phyloP scores from a whole-genome alignment of 106 monocot genomes.

The Dendrobium catenatum region DNA sequence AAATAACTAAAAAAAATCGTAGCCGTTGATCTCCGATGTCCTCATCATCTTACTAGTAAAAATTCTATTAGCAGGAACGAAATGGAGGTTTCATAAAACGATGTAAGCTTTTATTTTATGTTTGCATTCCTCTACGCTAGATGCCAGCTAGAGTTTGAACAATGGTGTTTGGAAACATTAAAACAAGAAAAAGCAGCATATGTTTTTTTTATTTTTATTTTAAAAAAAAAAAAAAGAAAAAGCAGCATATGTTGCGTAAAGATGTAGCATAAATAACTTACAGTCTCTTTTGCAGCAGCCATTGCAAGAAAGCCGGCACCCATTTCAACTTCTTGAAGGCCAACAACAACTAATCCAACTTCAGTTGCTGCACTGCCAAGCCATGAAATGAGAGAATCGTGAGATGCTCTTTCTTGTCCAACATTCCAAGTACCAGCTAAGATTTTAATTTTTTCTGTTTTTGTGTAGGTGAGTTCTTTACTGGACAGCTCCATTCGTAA shows the following conservation, averaged over 20 bases:
- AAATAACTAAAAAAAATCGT: no score
- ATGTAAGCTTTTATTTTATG: no score
- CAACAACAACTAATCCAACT: slow-evolving; percentile 43
- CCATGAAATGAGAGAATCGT: slow-evolving; percentile 57
- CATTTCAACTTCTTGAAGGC: slow-evolving; percentile 70
- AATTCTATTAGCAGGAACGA: not conserved
- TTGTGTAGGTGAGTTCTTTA: slow-evolving; percentile 23
- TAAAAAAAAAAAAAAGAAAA: no score
- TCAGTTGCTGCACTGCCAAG: slow-evolving; percentile 41
- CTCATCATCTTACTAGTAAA: not conserved
- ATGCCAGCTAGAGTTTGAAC: no score
- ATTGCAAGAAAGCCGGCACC: slow-evolving; percentile 60
- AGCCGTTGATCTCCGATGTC: no score
- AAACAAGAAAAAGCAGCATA: slow-evolving; percentile 3
- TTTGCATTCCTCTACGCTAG: no score
- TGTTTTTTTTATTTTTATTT: no score
- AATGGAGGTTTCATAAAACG: not conserved
- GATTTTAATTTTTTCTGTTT: slow-evolving; percentile 44
- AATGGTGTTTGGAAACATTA: not conserved
- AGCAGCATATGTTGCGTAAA: not conserved
- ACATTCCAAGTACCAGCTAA: slow-evolving; percentile 66
- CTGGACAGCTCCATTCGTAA: slow-evolving; percentile 26
- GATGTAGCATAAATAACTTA: slow-evolving; percentile 19
- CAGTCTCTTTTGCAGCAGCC: slow-evolving; percentile 66
- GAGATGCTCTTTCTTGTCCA: slow-evolving; percentile 56